Percentiles rank a stretch among this genome's conserved stretches.
Evolutionary conservation across 352 stramenopile species (phyloP).

Genomic region (Phytophthora capsici): DNA sequence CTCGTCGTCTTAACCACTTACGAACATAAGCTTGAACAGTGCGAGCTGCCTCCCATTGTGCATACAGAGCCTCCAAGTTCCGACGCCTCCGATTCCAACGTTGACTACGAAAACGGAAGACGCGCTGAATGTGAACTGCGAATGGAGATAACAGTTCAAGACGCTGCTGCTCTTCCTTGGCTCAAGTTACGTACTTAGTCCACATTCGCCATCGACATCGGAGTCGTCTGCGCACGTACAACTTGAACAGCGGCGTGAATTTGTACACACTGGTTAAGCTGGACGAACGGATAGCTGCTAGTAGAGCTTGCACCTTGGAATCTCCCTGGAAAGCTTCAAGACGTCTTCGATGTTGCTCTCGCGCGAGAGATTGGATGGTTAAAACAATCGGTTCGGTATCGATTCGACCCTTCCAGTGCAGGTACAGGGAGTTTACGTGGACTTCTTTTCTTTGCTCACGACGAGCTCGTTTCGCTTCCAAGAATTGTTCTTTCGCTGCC

Average conservation of each 20-base stretch:
- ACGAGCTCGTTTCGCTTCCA: constrained; percentile 28
- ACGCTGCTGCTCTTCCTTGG: constrained; percentile 44
- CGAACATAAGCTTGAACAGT: constrained; percentile 44
- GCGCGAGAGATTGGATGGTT: constrained; percentile 30
- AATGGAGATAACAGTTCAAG: constrained; percentile 50
- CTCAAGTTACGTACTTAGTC: constrained; percentile 50
- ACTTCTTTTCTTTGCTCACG: constrained; percentile 26
- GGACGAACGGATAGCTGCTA: constrained; percentile 47
- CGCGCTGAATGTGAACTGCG: constrained; percentile 64
- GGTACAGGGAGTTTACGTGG: constrained; percentile 13
- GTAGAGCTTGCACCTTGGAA: constrained; percentile 41
- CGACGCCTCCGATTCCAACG: constrained; percentile 38
- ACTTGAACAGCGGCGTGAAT: constrained; percentile 65
- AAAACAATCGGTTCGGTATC: constrained; percentile 23
- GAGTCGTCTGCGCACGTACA: constrained; percentile 56
- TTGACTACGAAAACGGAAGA: constrained; percentile 57
- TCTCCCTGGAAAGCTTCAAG: constrained; percentile 35
- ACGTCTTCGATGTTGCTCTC: constrained; percentile 35
- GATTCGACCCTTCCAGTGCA: constrained; percentile 27
- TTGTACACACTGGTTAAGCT: constrained; percentile 53
- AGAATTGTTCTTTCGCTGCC: constrained; percentile 38
- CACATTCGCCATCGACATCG: constrained; percentile 45
- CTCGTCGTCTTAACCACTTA: constrained; percentile 31
- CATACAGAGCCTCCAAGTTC: constrained; percentile 41
- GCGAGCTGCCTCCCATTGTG: constrained; percentile 44